Evolutionary conservation across 2,329 filamentous ascomycete genomes (phyloP).

Genomic region (Fusarium haematococcum): DNA sequence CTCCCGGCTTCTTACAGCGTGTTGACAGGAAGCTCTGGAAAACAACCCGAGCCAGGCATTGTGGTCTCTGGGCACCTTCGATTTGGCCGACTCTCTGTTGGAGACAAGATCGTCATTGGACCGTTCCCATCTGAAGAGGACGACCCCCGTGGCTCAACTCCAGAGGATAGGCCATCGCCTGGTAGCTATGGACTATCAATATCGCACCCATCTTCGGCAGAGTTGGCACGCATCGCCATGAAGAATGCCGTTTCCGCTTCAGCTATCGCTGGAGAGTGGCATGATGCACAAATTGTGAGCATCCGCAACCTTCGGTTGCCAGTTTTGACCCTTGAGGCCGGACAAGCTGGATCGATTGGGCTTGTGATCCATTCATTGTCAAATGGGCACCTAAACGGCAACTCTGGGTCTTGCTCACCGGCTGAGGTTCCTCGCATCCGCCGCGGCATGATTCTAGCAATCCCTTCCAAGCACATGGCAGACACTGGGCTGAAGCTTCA

Average conservation of each 20-base stretch:
- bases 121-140: conserved; percentile 76
- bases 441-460: conserved; percentile 87
- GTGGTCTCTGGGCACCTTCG: conserved; percentile 88
- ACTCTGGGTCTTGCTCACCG: neutral
- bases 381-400: conserved; percentile 14
- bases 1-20: conserved; percentile 70
- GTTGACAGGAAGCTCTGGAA: conserved; percentile 27
- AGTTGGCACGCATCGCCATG: conserved; percentile 64
- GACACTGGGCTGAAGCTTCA: conserved; percentile 69
- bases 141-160: conserved; percentile 52
- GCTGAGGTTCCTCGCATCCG: conserved; percentile 60
- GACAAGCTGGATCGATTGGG: conserved; percentile 91
- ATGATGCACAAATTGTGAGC: conserved; percentile 82
- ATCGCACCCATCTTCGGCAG: conserved; percentile 65
- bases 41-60: conserved; percentile 63
- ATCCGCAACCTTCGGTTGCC: conserved; percentile 89
- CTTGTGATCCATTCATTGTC: conserved; percentile 67
- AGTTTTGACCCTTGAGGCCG: conserved; percentile 78
- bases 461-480: conserved; percentile 69
- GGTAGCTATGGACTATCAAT: conserved; percentile 63
- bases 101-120: conserved; percentile 82
- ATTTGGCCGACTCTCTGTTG: conserved; percentile 81
- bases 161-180: conserved; percentile 61
- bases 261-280: conserved; percentile 77
- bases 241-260: conserved; percentile 65